Percentiles rank a stretch among this genome's conserved stretches.
These are phyloP conservation scores for Cercospora berteroae DNA, from an alignment of 2,329 filamentous ascomycete genomes.

Conservation along the genomic window DNA sequence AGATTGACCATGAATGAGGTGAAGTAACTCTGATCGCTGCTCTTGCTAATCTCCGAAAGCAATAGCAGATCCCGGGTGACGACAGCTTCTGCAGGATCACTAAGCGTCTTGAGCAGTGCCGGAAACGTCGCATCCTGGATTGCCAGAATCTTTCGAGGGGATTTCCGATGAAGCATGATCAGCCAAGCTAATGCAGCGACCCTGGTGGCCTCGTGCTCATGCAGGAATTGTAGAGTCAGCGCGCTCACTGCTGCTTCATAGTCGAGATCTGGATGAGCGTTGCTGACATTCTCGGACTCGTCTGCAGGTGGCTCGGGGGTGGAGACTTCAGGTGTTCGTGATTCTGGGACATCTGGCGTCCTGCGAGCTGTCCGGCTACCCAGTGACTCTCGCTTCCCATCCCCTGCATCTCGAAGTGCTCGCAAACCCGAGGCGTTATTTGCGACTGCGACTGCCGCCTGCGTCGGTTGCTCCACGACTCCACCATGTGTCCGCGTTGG, in stretches of 20 bases:
- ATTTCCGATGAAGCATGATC: slow-evolving; percentile 95
- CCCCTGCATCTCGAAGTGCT: slow-evolving; percentile 12
- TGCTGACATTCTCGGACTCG: slow-evolving; percentile 18
- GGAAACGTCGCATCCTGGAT: slow-evolving; percentile 98
- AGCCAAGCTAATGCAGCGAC: slow-evolving; percentile 94
- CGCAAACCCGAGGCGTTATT: background rate
- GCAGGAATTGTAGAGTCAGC: slow-evolving; percentile 87
- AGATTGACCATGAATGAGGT: slow-evolving; percentile 97
- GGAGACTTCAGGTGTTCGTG: slow-evolving; percentile 29
- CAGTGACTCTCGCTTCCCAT: slow-evolving; percentile 25
- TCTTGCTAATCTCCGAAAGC: slow-evolving; percentile 90
- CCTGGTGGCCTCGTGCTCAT: slow-evolving; percentile 93
- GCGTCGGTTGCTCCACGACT: slow-evolving; percentile 7
- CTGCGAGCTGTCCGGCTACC: slow-evolving; percentile 23
- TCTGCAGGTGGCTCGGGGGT: slow-evolving; percentile 32
- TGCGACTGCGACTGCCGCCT: slow-evolving; percentile 2
- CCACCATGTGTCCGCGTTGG: slow-evolving; percentile 39
- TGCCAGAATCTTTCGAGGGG: slow-evolving; percentile 79
- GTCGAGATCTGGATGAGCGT: slow-evolving; percentile 49
- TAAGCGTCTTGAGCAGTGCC: slow-evolving; percentile 90
- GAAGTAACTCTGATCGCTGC: slow-evolving; percentile 97
- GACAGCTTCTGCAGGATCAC: slow-evolving; percentile 90
- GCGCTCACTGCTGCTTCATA: slow-evolving; percentile 94
- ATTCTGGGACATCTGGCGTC: slow-evolving; percentile 28
- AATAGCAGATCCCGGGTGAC: slow-evolving; percentile 92